Conservation (phyloP, 371 early-diverging fungal genomes). For the Apophysomyces ossiformis region DNA sequence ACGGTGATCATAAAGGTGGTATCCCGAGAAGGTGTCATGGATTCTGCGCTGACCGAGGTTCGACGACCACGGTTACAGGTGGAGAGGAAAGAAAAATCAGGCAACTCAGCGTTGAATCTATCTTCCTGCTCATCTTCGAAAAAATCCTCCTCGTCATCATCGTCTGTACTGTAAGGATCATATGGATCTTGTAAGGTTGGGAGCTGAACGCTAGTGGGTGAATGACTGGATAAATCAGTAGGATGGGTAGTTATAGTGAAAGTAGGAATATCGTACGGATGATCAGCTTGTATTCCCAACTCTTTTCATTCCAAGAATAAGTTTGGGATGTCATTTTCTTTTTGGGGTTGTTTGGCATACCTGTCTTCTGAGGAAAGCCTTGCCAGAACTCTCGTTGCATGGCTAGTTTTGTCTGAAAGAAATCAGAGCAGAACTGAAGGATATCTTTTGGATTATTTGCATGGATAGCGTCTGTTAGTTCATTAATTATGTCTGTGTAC, state of each 20-base stretch:
- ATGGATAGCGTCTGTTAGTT: constrained; percentile 13
- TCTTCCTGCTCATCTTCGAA: constrained; percentile 27
- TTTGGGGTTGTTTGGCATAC: constrained; percentile 7
- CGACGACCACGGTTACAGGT: constrained; percentile 59
- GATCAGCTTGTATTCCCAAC: not conserved
- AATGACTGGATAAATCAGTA: not conserved
- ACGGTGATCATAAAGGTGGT: constrained; percentile 76
- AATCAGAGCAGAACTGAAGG: constrained; percentile 83
- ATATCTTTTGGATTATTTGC: constrained; percentile 61
- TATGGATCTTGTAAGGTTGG: constrained; percentile 15
- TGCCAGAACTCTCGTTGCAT: constrained; percentile 50
- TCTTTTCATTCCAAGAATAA: not conserved
- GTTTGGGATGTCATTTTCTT: not conserved
- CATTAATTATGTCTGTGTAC: constrained; percentile 17
- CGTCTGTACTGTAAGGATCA: constrained; percentile 16
- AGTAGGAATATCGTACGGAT: constrained; percentile 2
- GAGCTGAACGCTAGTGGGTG: constrained; percentile 1
- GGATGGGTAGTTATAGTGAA: not conserved
- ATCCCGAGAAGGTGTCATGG: constrained; percentile 85
- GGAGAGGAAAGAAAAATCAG: constrained; percentile 14
- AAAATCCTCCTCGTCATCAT: constrained; percentile 26
- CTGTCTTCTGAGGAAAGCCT: constrained; percentile 2
- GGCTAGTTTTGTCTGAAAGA: constrained; percentile 69
- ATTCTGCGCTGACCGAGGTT: constrained; percentile 95
- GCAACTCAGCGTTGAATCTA: constrained; percentile 17